Base-by-base conservation (phyloP, 768 basidiomycete species). In the Paxillus involutus region DNA sequence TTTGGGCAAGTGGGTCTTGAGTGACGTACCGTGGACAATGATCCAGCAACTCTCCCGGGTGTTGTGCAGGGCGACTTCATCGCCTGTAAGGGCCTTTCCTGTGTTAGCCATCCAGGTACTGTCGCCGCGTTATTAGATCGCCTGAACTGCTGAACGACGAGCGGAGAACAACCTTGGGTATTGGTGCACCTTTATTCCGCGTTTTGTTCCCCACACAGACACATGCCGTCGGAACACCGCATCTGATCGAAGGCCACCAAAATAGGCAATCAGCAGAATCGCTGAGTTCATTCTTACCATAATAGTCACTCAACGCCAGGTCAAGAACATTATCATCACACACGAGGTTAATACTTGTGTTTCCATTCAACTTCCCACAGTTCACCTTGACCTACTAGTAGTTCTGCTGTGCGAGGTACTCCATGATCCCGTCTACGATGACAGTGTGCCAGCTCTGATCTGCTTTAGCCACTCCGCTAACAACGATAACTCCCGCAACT, bases 1-100 rank as follows among this genome's bases (percentile, higher is more conserved):
- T 26, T 4, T 26, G 26, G 44, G 39, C 17, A 49, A 43, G 16
- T 26, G 63, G 6, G 26, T 26, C 26, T 26, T 6, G 7, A 33
- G 5, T 35, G 35, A 35, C 75, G 39, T 58, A 86, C 89, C 88
- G 60, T 93, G 89, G 1, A 94, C 87, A 53, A 94, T 91, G 55
- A 93, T 91, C 88, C 88, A 89, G 60, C 86, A 87, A 57, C 80
- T 83, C 51, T 87, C 80, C 19, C 85, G 71, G 39, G 68, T 74
- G 58, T 80, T 82, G 61, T 86, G 84, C 58, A 74, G 53, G 6
- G 83, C 80, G 30, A 86, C 80, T 54, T 80, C 75, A 53, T 78
- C 63, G 10, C 78, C 79, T 47, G 79, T 77, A 37, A 81, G 68
- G 21, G 57, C 24, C 13, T 54, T 62, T 52, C 19, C 7, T 21